Percentiles rank a stretch among this genome's conserved stretches.
Evolutionary conservation across 108 stramenopile genomes (phyloP).

Genomic region (Seminavis robusta): DNA sequence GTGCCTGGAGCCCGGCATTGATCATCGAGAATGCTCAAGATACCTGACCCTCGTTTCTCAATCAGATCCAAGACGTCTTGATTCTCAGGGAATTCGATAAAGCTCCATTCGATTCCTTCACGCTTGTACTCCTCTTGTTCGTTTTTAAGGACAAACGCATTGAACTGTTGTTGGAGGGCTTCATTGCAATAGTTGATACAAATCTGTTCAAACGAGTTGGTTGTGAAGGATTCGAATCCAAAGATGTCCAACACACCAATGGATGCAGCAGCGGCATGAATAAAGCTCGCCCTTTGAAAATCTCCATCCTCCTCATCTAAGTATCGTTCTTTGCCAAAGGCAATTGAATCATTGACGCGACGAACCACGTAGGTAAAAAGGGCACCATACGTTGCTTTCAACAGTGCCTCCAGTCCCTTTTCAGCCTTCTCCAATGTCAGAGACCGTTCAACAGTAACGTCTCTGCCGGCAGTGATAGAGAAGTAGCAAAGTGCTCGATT

Average conservation of each 20-base stretch:
- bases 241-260: conserved; percentile 98
- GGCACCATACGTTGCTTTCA: conserved; percentile 91
- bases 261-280: conserved; percentile 42
- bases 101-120: conserved; percentile 80
- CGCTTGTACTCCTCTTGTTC: conserved; percentile 86
- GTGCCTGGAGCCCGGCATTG: conserved; percentile 71
- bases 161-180: conserved; percentile 90
- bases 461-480: conserved; percentile 69
- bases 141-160: conserved; percentile 77
- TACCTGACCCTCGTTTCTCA: conserved; percentile 70
- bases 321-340: conserved; percentile 20
- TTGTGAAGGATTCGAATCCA: conserved; percentile 93
- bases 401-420: conserved; percentile 88
- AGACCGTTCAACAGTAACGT: conserved; percentile 44
- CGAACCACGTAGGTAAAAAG: conserved; percentile 80
- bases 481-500: conserved; percentile 73
- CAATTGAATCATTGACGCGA: conserved; percentile 82
- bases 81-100: conserved; percentile 94
- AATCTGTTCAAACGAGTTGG: conserved; percentile 90
- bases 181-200: conserved; percentile 98
- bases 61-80: conserved; percentile 95
- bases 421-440: conserved; percentile 74
- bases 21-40: conserved; percentile 81
- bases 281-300: conserved; percentile 11
- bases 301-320: conserved; percentile 1